Conservation (phyloP, 1,284 basidiomycete genomes). For the Peniophora sp. region DNA sequence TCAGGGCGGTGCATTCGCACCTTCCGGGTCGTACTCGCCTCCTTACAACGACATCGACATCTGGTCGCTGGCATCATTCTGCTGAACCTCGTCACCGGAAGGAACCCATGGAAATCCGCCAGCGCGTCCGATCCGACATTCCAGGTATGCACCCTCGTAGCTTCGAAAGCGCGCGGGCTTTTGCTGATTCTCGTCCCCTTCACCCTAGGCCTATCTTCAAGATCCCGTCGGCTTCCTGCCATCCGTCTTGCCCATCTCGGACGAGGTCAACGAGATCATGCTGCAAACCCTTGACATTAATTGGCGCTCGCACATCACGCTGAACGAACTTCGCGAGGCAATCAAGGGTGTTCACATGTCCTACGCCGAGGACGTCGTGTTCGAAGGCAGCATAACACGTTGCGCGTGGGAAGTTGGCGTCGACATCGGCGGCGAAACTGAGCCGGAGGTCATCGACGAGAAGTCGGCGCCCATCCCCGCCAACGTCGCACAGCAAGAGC, state of each 20-base stretch:
- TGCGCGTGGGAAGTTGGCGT: conserved; percentile 74
- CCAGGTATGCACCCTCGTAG: conserved; percentile 28
- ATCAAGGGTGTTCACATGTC: conserved; percentile 63
- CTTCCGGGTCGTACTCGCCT: conserved; percentile 73
- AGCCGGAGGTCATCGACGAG: conserved; percentile 14
- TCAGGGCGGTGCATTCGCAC: conserved; percentile 77
- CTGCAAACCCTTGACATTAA: conserved; percentile 66
- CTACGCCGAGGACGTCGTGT: conserved; percentile 67
- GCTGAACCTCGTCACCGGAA: conserved; percentile 90
- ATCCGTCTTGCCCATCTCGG: conserved; percentile 67
- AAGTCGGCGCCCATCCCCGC: conserved; percentile 10
- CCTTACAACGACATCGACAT: conserved; percentile 90
- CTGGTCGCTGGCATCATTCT: conserved; percentile 96
- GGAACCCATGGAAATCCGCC: conserved; percentile 98
- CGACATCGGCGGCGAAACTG: conserved; percentile 46
- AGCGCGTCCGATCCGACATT: conserved; percentile 70
- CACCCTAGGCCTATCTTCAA: conserved; percentile 45
- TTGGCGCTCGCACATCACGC: conserved; percentile 60
- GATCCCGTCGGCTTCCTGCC: conserved; percentile 60
- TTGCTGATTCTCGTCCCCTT: no score
- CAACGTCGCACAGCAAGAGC: conserved; percentile 18
- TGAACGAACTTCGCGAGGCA: conserved; percentile 64
- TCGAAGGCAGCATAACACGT: conserved; percentile 77
- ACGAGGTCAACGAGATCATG: conserved; percentile 61
- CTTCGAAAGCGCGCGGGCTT: no score